Conservation (phyloP, 179 eudicot species). For the Silene coronaria region DNA sequence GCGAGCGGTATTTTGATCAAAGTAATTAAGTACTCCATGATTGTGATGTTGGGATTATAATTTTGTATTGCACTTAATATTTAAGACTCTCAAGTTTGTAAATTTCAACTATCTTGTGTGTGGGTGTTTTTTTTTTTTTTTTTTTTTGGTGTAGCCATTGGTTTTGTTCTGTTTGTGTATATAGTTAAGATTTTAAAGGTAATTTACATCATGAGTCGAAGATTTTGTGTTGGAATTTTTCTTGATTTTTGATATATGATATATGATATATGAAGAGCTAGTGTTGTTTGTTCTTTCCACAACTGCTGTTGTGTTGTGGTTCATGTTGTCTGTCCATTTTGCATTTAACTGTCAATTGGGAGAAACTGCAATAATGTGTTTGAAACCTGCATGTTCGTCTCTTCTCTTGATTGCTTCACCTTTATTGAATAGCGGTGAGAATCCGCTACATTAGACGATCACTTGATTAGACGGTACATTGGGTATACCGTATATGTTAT, state of each 20-base stretch:
- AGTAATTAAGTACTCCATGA: no score
- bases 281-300: background rate
- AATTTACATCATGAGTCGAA: no score
- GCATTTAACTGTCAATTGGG: background rate
- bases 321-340: background rate
- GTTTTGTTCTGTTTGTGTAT: background rate
- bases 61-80: background rate
- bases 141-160: background rate
- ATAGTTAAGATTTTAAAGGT: no score
- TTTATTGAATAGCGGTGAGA: background rate
- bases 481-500: no score
- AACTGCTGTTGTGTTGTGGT: background rate
- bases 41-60: background rate
- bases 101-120: background rate
- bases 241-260: background rate
- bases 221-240: background rate
- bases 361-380: background rate
- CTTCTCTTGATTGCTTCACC: constrained; percentile 2
- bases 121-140: no score
- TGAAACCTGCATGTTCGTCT: background rate
- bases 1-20: no score
- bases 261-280: background rate
- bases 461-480: no score
- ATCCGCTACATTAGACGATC: no score
- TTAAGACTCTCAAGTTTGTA: background rate